Percentiles rank a stretch among this genome's conserved stretches.
Evolutionary conservation across 2,329 filamentous ascomycete genomes (phyloP).

Genomic region (Talaromyces sp.): DNA sequence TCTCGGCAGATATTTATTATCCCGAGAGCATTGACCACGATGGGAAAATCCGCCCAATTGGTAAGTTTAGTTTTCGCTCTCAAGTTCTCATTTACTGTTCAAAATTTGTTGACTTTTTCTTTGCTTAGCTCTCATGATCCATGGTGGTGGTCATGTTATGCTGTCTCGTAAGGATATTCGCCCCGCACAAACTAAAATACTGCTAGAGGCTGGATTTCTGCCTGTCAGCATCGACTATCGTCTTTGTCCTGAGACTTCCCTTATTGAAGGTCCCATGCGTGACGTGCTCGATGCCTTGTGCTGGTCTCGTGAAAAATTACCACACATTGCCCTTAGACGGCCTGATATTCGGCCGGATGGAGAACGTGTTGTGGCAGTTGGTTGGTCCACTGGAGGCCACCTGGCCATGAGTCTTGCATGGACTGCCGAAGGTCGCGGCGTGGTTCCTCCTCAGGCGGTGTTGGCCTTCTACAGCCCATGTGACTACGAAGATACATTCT

Average conservation of each 20-base stretch:
- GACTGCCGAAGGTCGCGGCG: conserved; percentile 29
- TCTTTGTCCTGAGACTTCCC: conserved; percentile 46
- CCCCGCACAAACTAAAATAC: conserved; percentile 32
- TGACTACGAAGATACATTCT: conserved; percentile 33
- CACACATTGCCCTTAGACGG: background rate
- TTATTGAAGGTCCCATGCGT: conserved; percentile 44
- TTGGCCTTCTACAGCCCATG: conserved; percentile 48
- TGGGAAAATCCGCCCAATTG: background rate
- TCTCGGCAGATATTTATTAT: conserved; percentile 4
- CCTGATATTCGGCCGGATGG: conserved; percentile 17
- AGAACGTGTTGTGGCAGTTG: conserved; percentile 39
- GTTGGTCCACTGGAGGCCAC: conserved; percentile 51
- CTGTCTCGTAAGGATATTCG: conserved; percentile 21
- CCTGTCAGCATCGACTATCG: conserved; percentile 50
- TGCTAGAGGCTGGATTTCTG: conserved; percentile 41
- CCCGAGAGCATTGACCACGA: background rate
- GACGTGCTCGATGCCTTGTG: conserved; percentile 31
- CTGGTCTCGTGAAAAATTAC: background rate
- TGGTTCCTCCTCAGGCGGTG: conserved; percentile 43
- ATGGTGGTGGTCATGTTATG: conserved; percentile 25
- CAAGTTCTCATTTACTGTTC: no score
- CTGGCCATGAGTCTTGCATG: conserved; percentile 47
- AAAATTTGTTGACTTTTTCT: no score
- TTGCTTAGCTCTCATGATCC: conserved; percentile 23
- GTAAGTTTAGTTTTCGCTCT: background rate